phyloP scores from a whole-genome alignment of 495 filamentous ascomycete genomes.

The Penicillium desertorum region DNA sequence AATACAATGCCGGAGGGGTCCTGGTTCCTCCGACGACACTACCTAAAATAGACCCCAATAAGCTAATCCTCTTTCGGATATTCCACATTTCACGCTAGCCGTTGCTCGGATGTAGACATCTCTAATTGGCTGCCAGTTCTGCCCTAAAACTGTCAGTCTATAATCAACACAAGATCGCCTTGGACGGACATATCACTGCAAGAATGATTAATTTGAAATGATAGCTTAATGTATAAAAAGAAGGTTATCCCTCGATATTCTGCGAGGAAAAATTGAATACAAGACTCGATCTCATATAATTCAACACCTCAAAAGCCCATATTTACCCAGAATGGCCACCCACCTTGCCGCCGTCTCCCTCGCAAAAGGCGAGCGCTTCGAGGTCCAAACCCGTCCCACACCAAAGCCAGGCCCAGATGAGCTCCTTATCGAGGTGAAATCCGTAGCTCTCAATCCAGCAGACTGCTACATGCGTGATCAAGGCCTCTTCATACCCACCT shows the following conservation, averaged over 20 bases:
- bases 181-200: background rate
- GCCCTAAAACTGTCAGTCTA: background rate
- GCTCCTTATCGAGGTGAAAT: slow-evolving; percentile 49
- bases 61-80: background rate
- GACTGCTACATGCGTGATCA: slow-evolving; percentile 40
- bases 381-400: slow-evolving; percentile 35
- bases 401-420: slow-evolving; percentile 48
- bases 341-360: slow-evolving; percentile 44
- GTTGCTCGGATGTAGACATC: background rate
- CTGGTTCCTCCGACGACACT: background rate
- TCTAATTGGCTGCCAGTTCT: background rate
- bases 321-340: slow-evolving; percentile 31
- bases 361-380: slow-evolving; percentile 36
- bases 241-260: slow-evolving; percentile 8
- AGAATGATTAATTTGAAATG: slow-evolving; percentile 38
- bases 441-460: slow-evolving; percentile 52
- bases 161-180: background rate
- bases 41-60: background rate
- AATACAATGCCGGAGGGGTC: background rate
- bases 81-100: background rate
- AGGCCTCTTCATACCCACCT: slow-evolving; percentile 41
- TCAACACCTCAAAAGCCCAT: background rate
- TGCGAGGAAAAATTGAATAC: background rate
- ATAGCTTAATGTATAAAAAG: slow-evolving; percentile 22
- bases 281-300: background rate